A percentile compares a stretch with the other conserved stretches of the same genome.
Evolutionary conservation across 768 basidiomycete genomes (phyloP).

Genomic region (Lentinula edodes): DNA sequence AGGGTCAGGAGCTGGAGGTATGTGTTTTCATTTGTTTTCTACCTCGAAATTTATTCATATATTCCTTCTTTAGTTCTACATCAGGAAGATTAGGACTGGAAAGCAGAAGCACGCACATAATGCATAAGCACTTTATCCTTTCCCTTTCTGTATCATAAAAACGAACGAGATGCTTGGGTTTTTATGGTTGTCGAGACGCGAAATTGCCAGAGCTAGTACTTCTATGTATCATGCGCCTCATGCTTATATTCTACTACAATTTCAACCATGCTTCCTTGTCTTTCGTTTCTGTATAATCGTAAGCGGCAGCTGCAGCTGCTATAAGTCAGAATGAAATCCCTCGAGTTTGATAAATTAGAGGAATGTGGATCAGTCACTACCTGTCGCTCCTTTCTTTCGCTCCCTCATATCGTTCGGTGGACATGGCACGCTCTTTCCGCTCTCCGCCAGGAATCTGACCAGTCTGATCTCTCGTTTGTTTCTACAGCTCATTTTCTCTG

Average conservation of each 20-base stretch:
- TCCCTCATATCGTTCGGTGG: background rate
- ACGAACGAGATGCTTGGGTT: background rate
- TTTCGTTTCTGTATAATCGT: background rate
- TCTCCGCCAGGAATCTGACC: background rate
- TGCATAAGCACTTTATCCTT: slow-evolving; percentile 24
- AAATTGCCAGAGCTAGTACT: background rate
- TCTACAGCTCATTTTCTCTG: slow-evolving; percentile 84
- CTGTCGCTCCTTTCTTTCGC: background rate
- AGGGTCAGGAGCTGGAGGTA: slow-evolving; percentile 98
- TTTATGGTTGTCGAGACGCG: background rate
- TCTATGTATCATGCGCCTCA: slow-evolving; percentile 6
- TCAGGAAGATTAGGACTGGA: slow-evolving; percentile 87
- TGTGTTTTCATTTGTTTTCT: slow-evolving; percentile 14
- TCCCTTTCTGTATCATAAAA: slow-evolving; percentile 3
- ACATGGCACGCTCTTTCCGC: slow-evolving; percentile 3
- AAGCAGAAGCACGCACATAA: slow-evolving; percentile 90
- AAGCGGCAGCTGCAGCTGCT: no score
- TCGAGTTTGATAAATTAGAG: no score
- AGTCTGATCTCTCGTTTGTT: slow-evolving; percentile 11
- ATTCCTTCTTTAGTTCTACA: slow-evolving; percentile 67
- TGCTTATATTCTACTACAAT: slow-evolving; percentile 2
- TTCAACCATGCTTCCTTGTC: background rate
- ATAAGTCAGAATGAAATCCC: no score
- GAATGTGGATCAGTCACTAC: no score
- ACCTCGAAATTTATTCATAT: slow-evolving; percentile 13